Base-by-base conservation (phyloP, 1,284 basidiomycete species). In the Xanthoconium separans region DNA sequence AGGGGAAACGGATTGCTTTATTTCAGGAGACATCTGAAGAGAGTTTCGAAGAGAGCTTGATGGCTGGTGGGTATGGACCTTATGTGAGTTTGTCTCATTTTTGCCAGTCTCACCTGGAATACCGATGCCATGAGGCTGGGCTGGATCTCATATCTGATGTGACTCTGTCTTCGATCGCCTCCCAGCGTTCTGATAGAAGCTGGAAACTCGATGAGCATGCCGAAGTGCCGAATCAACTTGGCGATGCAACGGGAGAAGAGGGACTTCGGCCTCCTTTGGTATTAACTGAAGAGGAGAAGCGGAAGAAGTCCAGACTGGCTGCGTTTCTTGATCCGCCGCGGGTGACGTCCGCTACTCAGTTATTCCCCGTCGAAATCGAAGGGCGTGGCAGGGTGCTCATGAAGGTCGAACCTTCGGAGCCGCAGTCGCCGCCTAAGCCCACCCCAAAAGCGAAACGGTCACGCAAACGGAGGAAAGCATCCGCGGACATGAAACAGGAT, bases 11-110 rank as follows among this genome's bases (percentile, higher is more conserved):
- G 50, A 70, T 90, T 37, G 83, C 82, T 59, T 66, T 91, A 33
- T 89, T 91, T 68, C 87, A 88, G 66, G 85, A 87, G 70, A 89
- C 88, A 0, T 87, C 85, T 9, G 87, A 88, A 51, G 88, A 89
- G 70, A 89, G 86, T 64, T 90, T 91, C 60, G 87, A 89, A 64
- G 85, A 89, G 69, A 86, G 85, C 59, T 68, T 89, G 39, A 86
- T 89, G 79, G 86, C 85, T 27, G 85, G 87, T 24, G 87, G 87
- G 12, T 89, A 89, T 65, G 87, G 83, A 3, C 79, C 78, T 53
- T 88, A 88, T 66, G 87, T 84, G 65, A 69, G 81, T 73, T 39
- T 11, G 15, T 39, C 20, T 34, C 18, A 12, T 27, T 44, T 36
- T 29, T 47, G 16, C 27, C 40, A n/a, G 34, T 45, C 36, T 50